Percentiles rank a stretch among this genome's conserved stretches.
phyloP scores from a whole-genome alignment of 164 flowering plant genomes.

The Magnolia kwangsiensis region DNA sequence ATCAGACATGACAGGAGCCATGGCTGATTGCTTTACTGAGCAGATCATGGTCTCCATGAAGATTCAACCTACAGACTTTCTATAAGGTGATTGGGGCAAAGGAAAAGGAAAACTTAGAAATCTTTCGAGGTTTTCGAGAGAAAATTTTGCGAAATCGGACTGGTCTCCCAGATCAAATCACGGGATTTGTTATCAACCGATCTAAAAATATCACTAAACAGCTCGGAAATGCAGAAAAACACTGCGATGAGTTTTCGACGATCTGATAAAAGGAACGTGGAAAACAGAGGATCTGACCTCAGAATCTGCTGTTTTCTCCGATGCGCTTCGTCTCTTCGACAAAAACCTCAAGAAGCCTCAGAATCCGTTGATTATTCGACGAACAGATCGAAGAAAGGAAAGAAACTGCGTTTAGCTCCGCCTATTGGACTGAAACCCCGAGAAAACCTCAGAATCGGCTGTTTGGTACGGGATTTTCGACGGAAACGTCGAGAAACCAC shows the following conservation, averaged over 20 bases:
- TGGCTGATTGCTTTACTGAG: slow-evolving; percentile 22
- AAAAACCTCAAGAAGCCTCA: neutral
- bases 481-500: slow-evolving; percentile 9
- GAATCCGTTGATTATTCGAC: neutral
- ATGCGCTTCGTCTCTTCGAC: neutral
- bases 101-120: too few species aligned
- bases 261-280: neutral
- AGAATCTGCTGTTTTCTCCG: too few species aligned
- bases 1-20: slow-evolving; percentile 15
- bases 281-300: slow-evolving; percentile 5
- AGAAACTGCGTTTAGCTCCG: neutral
- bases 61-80: neutral
- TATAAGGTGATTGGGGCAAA: neutral
- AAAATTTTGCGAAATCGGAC: neutral
- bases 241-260: neutral
- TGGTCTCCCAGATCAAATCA: neutral
- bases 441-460: slow-evolving; percentile 1
- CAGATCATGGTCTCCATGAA: slow-evolving; percentile 20
- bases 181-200: neutral
- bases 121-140: too few species aligned
- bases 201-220: neutral
- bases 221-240: neutral
- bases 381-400: neutral
- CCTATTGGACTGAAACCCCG: neutral
- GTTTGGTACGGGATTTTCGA: neutral